A percentile compares a stretch with the other conserved stretches of the same genome.
phyloP scores from a whole-genome alignment of 1,284 basidiomycete species.

The Leccinum olivaceoglutinosum region DNA sequence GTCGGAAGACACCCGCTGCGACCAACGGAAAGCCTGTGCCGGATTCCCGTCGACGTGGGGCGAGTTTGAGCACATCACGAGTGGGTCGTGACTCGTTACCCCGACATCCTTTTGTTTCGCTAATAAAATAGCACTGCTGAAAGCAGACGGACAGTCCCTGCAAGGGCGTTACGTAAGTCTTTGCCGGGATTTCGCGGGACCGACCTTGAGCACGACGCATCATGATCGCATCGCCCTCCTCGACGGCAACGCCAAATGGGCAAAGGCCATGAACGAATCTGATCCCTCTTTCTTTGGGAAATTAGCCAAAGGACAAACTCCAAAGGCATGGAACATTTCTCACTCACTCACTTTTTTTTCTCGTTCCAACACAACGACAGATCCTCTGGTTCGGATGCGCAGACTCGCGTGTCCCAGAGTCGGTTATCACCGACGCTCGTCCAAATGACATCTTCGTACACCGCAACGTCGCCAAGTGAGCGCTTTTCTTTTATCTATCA shows the following conservation, averaged over 20 bases:
- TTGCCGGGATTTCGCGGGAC: too few relatives aligned
- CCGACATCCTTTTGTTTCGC: too few relatives aligned
- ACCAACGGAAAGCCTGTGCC: slow-evolving; percentile 16
- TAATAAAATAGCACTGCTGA: slow-evolving; percentile 8
- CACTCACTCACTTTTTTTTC: background rate
- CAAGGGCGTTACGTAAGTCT: too few relatives aligned
- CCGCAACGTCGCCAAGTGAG: slow-evolving; percentile 61
- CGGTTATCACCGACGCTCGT: slow-evolving; percentile 45
- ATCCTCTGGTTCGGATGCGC: slow-evolving; percentile 74
- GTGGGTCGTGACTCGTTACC: slow-evolving; percentile 1
- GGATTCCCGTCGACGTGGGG: slow-evolving; percentile 17
- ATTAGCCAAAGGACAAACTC: slow-evolving; percentile 61
- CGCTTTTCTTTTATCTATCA: background rate
- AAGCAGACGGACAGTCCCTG: slow-evolving; percentile 13
- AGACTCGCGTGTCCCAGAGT: slow-evolving; percentile 64
- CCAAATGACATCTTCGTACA: slow-evolving; percentile 71
- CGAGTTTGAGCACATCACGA: slow-evolving; percentile 27
- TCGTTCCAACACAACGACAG: slow-evolving; percentile 22
- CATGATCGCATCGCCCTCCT: slow-evolving; percentile 33
- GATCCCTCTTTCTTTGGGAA: slow-evolving; percentile 62
- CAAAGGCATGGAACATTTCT: slow-evolving; percentile 47
- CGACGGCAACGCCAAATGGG: slow-evolving; percentile 57
- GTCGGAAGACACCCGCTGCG: slow-evolving; percentile 6
- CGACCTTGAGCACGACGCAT: too few relatives aligned
- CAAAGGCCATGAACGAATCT: slow-evolving; percentile 44